phyloP scores from a whole-genome alignment of 2,329 filamentous ascomycete genomes.

The Pseudogymnoascus sp. region DNA sequence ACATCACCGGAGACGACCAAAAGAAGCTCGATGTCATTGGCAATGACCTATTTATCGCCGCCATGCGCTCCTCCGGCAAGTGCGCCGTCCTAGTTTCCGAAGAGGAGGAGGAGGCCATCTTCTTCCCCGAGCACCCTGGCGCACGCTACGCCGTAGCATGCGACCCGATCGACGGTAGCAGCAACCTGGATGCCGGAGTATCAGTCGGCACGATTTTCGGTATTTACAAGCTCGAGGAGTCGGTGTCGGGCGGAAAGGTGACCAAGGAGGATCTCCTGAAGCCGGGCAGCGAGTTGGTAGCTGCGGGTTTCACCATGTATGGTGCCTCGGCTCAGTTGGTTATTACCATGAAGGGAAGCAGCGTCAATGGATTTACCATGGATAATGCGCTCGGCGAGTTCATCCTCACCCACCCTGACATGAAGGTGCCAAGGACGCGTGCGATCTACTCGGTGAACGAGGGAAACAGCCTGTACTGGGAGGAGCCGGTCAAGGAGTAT shows the following conservation, averaged over 20 bases:
- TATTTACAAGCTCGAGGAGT: constrained; percentile 77
- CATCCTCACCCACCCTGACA: constrained; percentile 93
- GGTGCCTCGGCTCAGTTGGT: constrained; percentile 93
- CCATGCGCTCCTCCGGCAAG: constrained; percentile 87
- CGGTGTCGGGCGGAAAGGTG: constrained; percentile 47
- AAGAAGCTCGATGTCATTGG: constrained; percentile 35
- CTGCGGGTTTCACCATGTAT: constrained; percentile 99
- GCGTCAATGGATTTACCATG: constrained; percentile 94
- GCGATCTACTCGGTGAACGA: constrained; percentile 98
- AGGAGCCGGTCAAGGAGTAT: constrained; percentile 77
- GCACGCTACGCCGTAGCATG: constrained; percentile 92
- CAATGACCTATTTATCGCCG: constrained; percentile 93
- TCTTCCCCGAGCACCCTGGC: constrained; percentile 65
- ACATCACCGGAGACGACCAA: constrained; percentile 70
- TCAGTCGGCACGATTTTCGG: constrained; percentile 97
- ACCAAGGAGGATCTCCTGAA: constrained; percentile 79
- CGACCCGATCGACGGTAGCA: constrained; percentile 95
- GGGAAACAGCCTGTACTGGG: constrained; percentile 96
- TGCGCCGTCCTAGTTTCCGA: constrained; percentile 93
- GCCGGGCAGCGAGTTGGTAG: constrained; percentile 84
- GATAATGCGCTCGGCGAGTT: constrained; percentile 97
- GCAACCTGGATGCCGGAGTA: constrained; percentile 94
- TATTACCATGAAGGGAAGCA: constrained; percentile 88
- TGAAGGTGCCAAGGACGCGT: constrained; percentile 72
- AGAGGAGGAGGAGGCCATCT: constrained; percentile 89